Percentiles rank a stretch among this genome's conserved stretches.
Conservation (phyloP, 495 filamentous ascomycete species). For the Xylaria venustula region DNA sequence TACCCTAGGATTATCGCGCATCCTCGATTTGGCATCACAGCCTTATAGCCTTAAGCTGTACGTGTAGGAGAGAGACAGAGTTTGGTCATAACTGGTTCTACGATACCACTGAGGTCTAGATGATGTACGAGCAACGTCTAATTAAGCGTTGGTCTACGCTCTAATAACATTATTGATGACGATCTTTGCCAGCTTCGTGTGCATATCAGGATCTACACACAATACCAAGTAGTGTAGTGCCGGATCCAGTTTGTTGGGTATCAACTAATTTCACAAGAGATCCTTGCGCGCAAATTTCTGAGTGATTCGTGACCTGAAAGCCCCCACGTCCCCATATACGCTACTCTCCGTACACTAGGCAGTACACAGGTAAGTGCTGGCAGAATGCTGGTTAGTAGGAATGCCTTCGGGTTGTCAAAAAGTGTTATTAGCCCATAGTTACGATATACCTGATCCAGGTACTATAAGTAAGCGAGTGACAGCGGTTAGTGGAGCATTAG, state of each 20-base stretch:
- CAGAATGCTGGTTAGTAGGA: too few relatives aligned
- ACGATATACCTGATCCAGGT: not conserved
- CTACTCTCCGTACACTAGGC: too few relatives aligned
- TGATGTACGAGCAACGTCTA: not conserved
- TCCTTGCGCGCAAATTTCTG: conserved; percentile 5
- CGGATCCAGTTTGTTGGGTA: not conserved
- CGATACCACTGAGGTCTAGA: too few relatives aligned
- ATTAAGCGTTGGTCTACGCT: not conserved
- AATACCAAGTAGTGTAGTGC: not conserved
- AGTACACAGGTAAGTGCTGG: too few relatives aligned
- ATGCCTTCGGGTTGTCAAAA: not conserved
- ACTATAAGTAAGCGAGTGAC: not conserved
- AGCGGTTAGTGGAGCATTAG: not conserved
- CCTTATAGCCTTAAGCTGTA: not conserved
- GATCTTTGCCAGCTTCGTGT: conserved; percentile 5
- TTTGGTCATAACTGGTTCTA: not conserved
- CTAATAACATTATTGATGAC: conserved; percentile 9
- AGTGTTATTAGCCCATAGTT: not conserved
- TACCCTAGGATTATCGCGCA: too few relatives aligned
- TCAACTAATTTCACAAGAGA: conserved; percentile 3
- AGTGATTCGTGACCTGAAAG: not conserved
- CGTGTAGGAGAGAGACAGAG: not conserved
- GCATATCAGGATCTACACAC: not conserved
- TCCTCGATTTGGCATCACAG: not conserved
- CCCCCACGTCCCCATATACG: not conserved